Conservation (phyloP, 441 rosid species). For the Geranium incanum region DNA sequence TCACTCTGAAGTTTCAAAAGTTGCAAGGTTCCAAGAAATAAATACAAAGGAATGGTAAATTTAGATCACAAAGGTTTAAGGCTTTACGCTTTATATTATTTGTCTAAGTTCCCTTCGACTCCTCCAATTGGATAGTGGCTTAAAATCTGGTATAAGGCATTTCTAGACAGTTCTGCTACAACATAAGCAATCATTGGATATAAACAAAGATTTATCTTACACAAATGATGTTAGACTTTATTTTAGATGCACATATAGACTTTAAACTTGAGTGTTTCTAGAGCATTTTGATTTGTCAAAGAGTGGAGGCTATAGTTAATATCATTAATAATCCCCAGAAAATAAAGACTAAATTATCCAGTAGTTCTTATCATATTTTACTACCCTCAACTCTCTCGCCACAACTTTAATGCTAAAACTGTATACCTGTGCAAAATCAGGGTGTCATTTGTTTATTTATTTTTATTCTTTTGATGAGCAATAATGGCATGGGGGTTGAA, state of each 20-base stretch:
- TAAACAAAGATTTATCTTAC: background rate
- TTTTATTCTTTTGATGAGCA: too few relatives aligned
- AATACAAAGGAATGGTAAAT: background rate
- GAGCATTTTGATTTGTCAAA: background rate
- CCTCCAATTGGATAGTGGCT: background rate
- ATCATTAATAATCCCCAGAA: background rate
- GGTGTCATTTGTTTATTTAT: too few relatives aligned
- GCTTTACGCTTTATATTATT: background rate
- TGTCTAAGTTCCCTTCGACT: background rate
- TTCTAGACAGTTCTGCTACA: background rate
- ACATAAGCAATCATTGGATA: background rate
- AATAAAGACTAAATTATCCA: background rate
- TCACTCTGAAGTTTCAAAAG: background rate
- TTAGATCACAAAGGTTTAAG: background rate
- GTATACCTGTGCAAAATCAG: too few relatives aligned
- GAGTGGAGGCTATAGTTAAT: background rate
- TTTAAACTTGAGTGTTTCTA: background rate
- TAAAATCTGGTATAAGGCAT: background rate
- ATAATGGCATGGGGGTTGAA: too few relatives aligned
- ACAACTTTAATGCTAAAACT: background rate
- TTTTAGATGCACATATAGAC: background rate
- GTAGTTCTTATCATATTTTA: background rate
- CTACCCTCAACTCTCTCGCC: background rate
- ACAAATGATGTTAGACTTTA: background rate
- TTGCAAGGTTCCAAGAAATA: background rate